These are phyloP conservation scores for Vaccinium macrocarpon DNA, from an alignment of 148 eudicot species.

Conservation along the genomic window DNA sequence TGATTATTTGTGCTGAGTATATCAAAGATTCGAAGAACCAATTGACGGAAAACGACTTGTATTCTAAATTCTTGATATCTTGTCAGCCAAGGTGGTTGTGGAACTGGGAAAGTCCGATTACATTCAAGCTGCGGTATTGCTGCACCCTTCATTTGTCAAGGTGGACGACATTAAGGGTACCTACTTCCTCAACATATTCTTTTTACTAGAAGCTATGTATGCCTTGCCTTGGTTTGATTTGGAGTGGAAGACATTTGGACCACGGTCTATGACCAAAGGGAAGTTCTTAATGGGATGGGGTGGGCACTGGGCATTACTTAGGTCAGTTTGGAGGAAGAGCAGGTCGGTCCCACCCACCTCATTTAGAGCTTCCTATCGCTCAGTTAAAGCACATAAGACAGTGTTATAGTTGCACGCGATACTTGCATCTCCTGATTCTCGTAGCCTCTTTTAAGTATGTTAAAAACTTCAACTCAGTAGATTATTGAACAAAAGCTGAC, in stretches of 20 bases:
- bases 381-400: too few relatives aligned
- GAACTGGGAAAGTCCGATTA: conserved; percentile 41
- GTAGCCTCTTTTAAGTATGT: background rate
- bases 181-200: background rate
- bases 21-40: background rate
- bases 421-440: background rate
- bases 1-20: background rate
- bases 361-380: background rate
- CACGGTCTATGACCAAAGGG: background rate
- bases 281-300: background rate
- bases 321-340: background rate
- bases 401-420: background rate
- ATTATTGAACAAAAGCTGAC: background rate
- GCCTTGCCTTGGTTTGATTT: background rate
- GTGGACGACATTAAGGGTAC: conserved; percentile 47
- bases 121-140: conserved; percentile 49
- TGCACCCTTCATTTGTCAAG: conserved; percentile 42
- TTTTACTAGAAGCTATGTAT: background rate
- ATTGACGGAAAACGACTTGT: background rate
- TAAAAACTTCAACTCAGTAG: background rate
- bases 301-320: background rate
- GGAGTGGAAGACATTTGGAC: background rate
- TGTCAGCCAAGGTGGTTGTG: conserved; percentile 55
- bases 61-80: conserved; percentile 7
- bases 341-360: background rate